A percentile compares a stretch with the other conserved stretches of the same genome.
These are phyloP conservation scores for Tetrastigma voinierianum DNA, from an alignment of 164 flowering plant genomes.

Conservation along the genomic window DNA sequence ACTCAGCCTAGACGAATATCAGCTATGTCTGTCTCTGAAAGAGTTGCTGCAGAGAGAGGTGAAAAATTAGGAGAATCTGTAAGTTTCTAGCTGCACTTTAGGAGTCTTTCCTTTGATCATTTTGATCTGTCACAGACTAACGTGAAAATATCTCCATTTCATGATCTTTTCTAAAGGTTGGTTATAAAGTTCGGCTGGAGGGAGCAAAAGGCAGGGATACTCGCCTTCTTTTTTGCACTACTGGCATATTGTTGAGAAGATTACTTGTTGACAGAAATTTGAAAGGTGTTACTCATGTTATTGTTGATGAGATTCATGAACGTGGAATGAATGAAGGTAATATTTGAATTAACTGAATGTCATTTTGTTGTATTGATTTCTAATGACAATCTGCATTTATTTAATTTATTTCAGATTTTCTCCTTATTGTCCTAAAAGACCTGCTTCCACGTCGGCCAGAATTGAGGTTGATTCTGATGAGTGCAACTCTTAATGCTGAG, in stretches of 20 bases:
- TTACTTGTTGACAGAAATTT: conserved; percentile 81
- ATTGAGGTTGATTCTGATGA: conserved; percentile 82
- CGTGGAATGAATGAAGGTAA: conserved; percentile 99
- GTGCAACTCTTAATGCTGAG: conserved; percentile 92
- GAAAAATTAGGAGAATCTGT: conserved; percentile 94
- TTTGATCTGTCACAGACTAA: not conserved
- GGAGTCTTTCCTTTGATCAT: not conserved
- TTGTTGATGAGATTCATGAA: conserved; percentile 98
- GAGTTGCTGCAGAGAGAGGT: conserved; percentile 96
- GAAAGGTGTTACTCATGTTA: conserved; percentile 89
- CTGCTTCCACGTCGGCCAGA: conserved; percentile 93
- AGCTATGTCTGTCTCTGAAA: conserved; percentile 95
- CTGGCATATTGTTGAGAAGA: conserved; percentile 90
- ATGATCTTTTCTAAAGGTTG: conserved; percentile 55
- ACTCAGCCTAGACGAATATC: conserved; percentile 98
- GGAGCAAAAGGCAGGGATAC: conserved; percentile 93
- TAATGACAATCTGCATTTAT: conserved; percentile 12
- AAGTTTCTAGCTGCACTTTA: conserved; percentile 24
- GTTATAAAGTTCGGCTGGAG: conserved; percentile 94
- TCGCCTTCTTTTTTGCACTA: conserved; percentile 94
- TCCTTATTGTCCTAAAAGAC: conserved; percentile 85
- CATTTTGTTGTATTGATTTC: conserved; percentile 3
- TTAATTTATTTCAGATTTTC: conserved; percentile 64
- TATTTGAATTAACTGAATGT: not conserved
- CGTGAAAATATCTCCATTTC: not conserved